phyloP scores from a whole-genome alignment of 2,329 filamentous ascomycete species.

The Fusarium drepaniforme region DNA sequence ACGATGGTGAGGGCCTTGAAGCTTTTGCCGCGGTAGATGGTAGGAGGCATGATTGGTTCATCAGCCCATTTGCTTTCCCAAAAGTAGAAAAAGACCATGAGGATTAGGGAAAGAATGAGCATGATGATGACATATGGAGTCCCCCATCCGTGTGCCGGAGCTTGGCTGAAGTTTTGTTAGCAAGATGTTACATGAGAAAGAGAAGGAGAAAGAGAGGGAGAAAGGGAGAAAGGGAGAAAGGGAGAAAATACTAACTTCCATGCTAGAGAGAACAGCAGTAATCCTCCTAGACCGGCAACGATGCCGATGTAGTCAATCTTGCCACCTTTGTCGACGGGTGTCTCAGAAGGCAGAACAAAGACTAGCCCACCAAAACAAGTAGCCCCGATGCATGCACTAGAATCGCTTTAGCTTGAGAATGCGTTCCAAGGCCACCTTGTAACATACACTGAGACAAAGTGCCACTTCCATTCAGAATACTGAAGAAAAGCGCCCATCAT shows the following conservation, averaged over 20 bases:
- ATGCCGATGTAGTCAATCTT: slow-evolving; percentile 53
- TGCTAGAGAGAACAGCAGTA: slow-evolving; percentile 61
- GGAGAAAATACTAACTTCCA: slow-evolving; percentile 56
- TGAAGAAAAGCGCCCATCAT: slow-evolving; percentile 53
- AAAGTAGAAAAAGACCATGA: slow-evolving; percentile 48
- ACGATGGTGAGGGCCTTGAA: slow-evolving; percentile 56
- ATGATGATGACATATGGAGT: slow-evolving; percentile 54
- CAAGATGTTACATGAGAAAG: background rate
- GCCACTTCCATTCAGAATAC: slow-evolving; percentile 51
- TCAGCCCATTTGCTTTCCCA: slow-evolving; percentile 55
- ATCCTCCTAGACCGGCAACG: slow-evolving; percentile 52
- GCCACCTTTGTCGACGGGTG: slow-evolving; percentile 35
- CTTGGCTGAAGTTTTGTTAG: slow-evolving; percentile 37
- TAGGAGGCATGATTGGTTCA: slow-evolving; percentile 58
- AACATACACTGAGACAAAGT: slow-evolving; percentile 55
- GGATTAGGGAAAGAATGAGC: slow-evolving; percentile 49
- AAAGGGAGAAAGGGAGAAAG: background rate
- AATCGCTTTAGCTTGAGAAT: background rate
- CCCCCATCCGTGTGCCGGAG: slow-evolving; percentile 58
- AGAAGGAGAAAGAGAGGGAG: background rate
- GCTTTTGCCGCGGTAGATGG: slow-evolving; percentile 57
- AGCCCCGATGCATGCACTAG: slow-evolving; percentile 10
- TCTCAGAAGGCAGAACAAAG: slow-evolving; percentile 20
- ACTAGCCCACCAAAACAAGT: slow-evolving; percentile 11
- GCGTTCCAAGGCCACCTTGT: too few species aligned